These are phyloP conservation scores for Cladorrhinum sp. DNA, from an alignment of 2,329 filamentous ascomycete genomes.

Conservation along the genomic window DNA sequence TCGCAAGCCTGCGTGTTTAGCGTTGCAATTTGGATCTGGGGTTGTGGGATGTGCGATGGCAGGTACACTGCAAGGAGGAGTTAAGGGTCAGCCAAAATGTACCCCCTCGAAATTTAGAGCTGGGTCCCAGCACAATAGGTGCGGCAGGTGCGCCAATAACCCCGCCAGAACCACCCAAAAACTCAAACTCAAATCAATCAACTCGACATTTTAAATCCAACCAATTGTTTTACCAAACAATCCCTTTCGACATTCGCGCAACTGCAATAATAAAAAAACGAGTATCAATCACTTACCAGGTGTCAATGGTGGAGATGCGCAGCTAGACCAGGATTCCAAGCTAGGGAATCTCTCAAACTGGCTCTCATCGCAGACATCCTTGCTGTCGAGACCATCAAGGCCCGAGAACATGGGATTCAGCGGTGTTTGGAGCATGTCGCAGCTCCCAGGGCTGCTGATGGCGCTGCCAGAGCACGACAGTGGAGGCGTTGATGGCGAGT, in stretches of 20 bases:
- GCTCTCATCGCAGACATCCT: conserved; percentile 70
- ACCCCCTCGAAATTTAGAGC: conserved; percentile 15
- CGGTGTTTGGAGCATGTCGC: conserved; percentile 76
- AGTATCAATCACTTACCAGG: conserved; percentile 92
- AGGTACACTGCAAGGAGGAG: conserved; percentile 43
- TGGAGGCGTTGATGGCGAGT: conserved; percentile 82
- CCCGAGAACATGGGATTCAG: conserved; percentile 76
- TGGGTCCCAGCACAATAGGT: not conserved
- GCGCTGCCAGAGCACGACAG: conserved; percentile 82
- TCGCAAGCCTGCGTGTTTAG: conserved; percentile 63
- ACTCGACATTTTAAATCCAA: not conserved
- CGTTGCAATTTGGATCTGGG: conserved; percentile 54
- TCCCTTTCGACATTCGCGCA: too few species aligned
- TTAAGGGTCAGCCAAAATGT: conserved; percentile 35
- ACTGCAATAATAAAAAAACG: conserved; percentile 15
- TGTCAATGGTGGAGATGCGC: conserved; percentile 80
- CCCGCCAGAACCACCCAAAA: conserved; percentile 6
- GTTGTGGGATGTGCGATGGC: conserved; percentile 41
- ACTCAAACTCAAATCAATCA: not conserved
- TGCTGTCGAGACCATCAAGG: conserved; percentile 64
- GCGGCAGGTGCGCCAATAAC: conserved; percentile 7
- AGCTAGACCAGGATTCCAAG: conserved; percentile 69
- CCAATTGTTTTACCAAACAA: not conserved
- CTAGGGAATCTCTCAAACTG: conserved; percentile 69
- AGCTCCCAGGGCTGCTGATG: conserved; percentile 79